Evolutionary conservation across 768 basidiomycete genomes (phyloP).

Genomic region (Lactarius psammicola): DNA sequence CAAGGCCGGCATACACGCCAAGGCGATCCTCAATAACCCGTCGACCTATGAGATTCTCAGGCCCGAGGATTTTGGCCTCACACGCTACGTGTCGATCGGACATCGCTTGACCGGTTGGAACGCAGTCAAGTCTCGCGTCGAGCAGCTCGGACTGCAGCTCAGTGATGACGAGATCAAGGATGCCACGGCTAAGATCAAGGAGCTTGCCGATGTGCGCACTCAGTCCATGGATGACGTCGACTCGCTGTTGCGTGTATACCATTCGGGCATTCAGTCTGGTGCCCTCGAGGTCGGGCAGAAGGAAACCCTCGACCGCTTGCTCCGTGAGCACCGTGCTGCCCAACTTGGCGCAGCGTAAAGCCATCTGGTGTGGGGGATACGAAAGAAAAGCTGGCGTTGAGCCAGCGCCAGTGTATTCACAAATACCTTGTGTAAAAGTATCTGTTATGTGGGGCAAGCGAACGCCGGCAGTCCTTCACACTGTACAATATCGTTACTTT

Average conservation of each 20-base stretch:
- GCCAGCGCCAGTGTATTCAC: constrained; percentile 2
- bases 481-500: constrained; percentile 9
- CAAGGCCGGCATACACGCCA: constrained; percentile 99
- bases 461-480: background rate
- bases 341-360: constrained; percentile 19
- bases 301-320: constrained; percentile 82
- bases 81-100: constrained; percentile 96
- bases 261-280: constrained; percentile 89
- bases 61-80: constrained; percentile 98
- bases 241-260: constrained; percentile 92
- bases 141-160: constrained; percentile 88
- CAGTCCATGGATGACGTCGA: constrained; percentile 99
- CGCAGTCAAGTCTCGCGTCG: constrained; percentile 98
- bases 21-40: constrained; percentile 99
- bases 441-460: background rate
- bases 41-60: constrained; percentile 99
- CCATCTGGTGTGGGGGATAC: too few relatives aligned
- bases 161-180: constrained; percentile 98
- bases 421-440: background rate
- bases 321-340: constrained; percentile 68
- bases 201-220: constrained; percentile 95
- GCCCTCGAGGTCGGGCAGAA: constrained; percentile 93
- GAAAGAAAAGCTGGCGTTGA: constrained; percentile 14
- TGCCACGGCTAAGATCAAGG: constrained; percentile 98
- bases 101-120: constrained; percentile 99